Base-by-base conservation (phyloP, 75 land plant genomes). In the Picea sitchensis region DNA sequence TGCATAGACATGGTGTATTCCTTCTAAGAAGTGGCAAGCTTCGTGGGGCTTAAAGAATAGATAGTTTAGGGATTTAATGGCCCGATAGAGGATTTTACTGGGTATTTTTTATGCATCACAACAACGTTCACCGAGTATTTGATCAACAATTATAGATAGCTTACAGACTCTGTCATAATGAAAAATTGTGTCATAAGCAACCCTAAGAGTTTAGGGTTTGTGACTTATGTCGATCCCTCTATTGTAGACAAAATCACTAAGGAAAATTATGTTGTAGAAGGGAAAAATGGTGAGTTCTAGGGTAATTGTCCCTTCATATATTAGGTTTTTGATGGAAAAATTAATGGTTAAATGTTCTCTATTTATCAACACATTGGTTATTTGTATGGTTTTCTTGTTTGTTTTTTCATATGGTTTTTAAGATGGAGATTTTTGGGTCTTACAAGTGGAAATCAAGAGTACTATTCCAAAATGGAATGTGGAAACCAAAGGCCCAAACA, bases 371-470 rank as follows among this genome's bases (percentile, higher is more conserved):
- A 0, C 2, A 2, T 13, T 1, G 2, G 5, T 2, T 2, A 13
- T 2, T 1, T 21, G 2, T 21, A 30, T 7, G 7, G n/a, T 1
- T 21, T 2, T 0, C 3, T 2, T 2, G n/a, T 76, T 20, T 51
- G 38, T 13, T 23, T 73, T 68, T 57, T 14, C 15, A 32, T 34
- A 4, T 18, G 18, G 20, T 14, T 1, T 4, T 23, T 3, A 18
- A 4, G 30, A 20, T 58, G 76, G 36, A 36, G 21, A 59, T 15
- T 56, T 51, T 59, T 78, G 31, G 18, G 79, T 21, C 65, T 65
- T 81, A 31, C 68, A 95, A 96, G 98, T 95, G 72, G 98, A 95
- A 80, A 89, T 91, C 30, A 95, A 95, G 76, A 82, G 91, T 31
- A 94, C 98, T 36, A 90, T 93, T 54, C 98, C 98, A 68, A 88